Conservation (phyloP, 2,329 filamentous ascomycete genomes). For the Colletotrichum nymphaeae region DNA sequence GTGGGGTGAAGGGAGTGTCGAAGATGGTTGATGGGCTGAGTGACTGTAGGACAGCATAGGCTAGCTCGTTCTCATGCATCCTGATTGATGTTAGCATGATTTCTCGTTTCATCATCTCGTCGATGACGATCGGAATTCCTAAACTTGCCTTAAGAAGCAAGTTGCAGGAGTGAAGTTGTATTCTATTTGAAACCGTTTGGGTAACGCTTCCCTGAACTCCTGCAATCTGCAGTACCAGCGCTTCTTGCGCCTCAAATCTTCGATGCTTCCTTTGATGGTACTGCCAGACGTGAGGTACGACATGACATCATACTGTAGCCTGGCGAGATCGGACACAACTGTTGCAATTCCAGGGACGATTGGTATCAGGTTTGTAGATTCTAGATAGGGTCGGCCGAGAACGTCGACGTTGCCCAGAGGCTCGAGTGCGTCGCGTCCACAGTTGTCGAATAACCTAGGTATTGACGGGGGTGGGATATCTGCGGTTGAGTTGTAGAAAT, state of each 20-base stretch:
- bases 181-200: conserved; percentile 12
- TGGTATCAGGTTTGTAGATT: background rate
- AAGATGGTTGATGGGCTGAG: conserved; percentile 19
- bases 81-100: background rate
- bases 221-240: conserved; percentile 9
- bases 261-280: conserved; percentile 15
- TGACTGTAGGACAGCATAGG: conserved; percentile 20
- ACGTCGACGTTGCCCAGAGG: conserved; percentile 25
- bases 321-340: conserved; percentile 4
- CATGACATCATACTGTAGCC: conserved; percentile 27
- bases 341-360: conserved; percentile 21
- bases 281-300: conserved; percentile 23
- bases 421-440: conserved; percentile 11
- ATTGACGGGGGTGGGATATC: conserved; percentile 25
- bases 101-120: too few relatives aligned
- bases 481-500: conserved; percentile 19
- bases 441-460: conserved; percentile 23
- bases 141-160: conserved; percentile 18
- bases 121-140: background rate
- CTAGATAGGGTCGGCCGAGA: conserved; percentile 5
- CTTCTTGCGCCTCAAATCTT: conserved; percentile 13
- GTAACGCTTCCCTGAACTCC: conserved; percentile 13
- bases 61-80: conserved; percentile 33
- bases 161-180: conserved; percentile 23
- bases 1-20: conserved; percentile 19